Conservation (phyloP, 106 monocot species). For the Acorus gramineus region DNA sequence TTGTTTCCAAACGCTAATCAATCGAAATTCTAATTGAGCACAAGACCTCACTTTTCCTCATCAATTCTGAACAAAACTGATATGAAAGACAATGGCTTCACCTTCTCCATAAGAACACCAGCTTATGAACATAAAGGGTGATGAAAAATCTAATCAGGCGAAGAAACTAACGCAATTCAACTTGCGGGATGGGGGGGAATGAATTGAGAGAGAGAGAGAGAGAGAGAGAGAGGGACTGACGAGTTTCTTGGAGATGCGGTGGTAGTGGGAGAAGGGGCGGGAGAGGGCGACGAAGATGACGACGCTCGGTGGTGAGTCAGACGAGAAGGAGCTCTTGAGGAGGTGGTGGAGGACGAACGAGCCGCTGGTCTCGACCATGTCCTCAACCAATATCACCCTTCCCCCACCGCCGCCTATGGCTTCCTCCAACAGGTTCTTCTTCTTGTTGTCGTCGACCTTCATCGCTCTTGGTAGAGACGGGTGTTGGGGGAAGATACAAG, state of each 20-base stretch:
- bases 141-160: too few relatives aligned
- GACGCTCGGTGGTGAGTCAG: conserved; percentile 7
- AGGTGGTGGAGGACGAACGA: conserved; percentile 68
- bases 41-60: too few relatives aligned
- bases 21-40: too few relatives aligned
- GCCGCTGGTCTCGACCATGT: conserved; percentile 84
- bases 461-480: too few relatives aligned
- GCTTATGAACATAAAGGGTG: conserved; percentile 20
- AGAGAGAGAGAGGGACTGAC: conserved; percentile 13
- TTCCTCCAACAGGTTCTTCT: too few relatives aligned
- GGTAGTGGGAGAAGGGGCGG: conserved; percentile 77
- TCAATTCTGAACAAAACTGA: too few relatives aligned
- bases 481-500: too few relatives aligned
- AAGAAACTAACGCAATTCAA: too few relatives aligned
- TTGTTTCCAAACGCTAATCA: too few relatives aligned
- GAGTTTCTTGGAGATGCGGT: conserved; percentile 71
- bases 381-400: conserved; percentile 53
- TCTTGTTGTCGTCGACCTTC: too few relatives aligned
- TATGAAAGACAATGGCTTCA: too few relatives aligned
- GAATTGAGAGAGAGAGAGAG: background rate
- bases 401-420: background rate
- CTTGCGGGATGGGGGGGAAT: too few relatives aligned
- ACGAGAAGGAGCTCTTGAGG: conserved; percentile 40
- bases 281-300: conserved; percentile 60
- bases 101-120: background rate